Percentiles rank a stretch among this genome's conserved stretches.
These are phyloP conservation scores for Evansstolkia leycettana DNA, from an alignment of 495 filamentous ascomycete genomes.

Conservation along the genomic window DNA sequence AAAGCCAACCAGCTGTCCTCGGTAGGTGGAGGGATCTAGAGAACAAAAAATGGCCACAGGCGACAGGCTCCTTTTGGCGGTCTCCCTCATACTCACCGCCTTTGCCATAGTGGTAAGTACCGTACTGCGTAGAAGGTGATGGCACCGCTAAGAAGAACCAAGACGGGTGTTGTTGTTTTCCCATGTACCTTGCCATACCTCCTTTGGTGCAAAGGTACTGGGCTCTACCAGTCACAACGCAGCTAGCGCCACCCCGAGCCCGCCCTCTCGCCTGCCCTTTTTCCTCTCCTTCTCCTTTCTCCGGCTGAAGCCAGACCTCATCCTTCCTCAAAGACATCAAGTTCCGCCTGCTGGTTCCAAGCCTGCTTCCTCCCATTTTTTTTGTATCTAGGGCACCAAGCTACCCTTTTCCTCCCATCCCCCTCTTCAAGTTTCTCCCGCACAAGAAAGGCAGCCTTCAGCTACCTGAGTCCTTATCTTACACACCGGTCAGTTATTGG, in stretches of 20 bases:
- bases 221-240: no score
- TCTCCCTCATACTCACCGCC: no score
- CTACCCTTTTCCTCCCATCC: conserved; percentile 55
- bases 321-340: conserved; percentile 15
- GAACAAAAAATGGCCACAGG: no score
- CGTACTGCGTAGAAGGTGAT: no score
- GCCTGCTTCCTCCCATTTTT: conserved; percentile 10
- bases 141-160: no score
- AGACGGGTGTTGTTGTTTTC: no score
- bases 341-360: conserved; percentile 17
- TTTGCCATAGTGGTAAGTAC: no score
- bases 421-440: conserved; percentile 41
- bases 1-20: no score
- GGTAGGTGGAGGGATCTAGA: no score
- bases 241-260: conserved; percentile 5
- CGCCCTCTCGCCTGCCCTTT: conserved; percentile 13
- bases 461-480: conserved; percentile 29
- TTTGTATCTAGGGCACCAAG: conserved; percentile 75
- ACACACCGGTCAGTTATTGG: conserved; percentile 19
- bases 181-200: no score
- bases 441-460: conserved; percentile 31
- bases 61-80: no score
- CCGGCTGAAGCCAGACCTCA: conserved; percentile 14
- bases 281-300: conserved; percentile 20
- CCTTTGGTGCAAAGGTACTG: no score